Base-by-base conservation (phyloP, 768 basidiomycete species). In the Rhodosporidiobolus sp. region DNA sequence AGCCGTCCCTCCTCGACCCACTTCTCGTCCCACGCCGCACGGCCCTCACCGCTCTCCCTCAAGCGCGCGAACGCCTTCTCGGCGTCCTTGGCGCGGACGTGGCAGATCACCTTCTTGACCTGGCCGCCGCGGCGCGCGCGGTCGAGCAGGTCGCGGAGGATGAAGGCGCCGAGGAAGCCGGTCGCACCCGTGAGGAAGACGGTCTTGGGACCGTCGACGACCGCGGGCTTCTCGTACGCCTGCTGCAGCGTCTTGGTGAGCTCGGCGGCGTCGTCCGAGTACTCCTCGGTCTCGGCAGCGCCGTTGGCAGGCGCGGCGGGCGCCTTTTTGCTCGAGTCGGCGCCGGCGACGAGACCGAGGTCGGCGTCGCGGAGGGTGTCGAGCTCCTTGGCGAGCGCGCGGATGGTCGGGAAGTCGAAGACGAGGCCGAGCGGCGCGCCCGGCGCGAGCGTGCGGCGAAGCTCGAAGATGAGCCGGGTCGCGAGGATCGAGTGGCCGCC, bases 401-500 rank as follows among this genome's bases (percentile, higher is more conserved):
- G 80, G 75, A 98, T 88, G 12, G 93, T 97, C 0, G 96, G 93
- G 77, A 89, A 84, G 63, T 94, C 90, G 80, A 97, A 99, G 59
- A 98, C 88, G 54, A 97, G 84, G 14, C 93, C 91, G 34, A 99
- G 83, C 0, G 95, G 94, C 8, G 92, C 93, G 65, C 94, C 88
- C 28, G 96, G 85, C 19, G 94, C 88, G 80, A 98, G 96, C 0
- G 85, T 83, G 82, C 94, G 96, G 78, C 96, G 89, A 64, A 99
- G 89, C 82, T 97, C 93, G 80, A 99, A 98, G 77, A 97, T 92
- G 72, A 98, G 87, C 34, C 94, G 89, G 4, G 96, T 99, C 0
- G 96, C 96, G 56, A 99, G 87, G 78, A 99, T 97, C 24, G 96
- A 98, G 82, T 99, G 96, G 12, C 96, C 96, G 59, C 96, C 96